phyloP scores from a whole-genome alignment of 192 early-diverging fungal genomes.

The Jimgerdemannia flammicorona region DNA sequence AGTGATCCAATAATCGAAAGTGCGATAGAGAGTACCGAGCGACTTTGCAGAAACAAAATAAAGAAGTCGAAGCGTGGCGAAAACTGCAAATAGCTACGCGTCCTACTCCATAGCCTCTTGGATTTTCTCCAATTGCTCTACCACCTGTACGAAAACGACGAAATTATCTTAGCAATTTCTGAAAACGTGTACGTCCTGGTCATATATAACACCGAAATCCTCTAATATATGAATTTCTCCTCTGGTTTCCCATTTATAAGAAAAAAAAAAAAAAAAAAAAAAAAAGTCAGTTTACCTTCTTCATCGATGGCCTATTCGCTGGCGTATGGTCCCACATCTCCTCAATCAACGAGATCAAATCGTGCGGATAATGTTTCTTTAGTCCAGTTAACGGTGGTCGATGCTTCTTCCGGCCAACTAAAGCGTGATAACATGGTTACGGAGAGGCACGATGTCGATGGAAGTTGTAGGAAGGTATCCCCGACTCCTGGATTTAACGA shows the following conservation, averaged over 20 bases:
- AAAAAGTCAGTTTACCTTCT: slow-evolving; percentile 25
- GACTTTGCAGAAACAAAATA: no score
- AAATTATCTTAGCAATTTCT: not conserved
- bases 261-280: no score
- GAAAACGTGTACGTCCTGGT: not conserved
- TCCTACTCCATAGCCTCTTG: not conserved
- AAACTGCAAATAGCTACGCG: not conserved
- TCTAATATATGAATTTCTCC: no score
- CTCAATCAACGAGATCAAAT: slow-evolving; percentile 43
- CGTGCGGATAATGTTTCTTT: slow-evolving; percentile 39
- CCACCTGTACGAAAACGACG: not conserved
- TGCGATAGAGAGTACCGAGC: no score
- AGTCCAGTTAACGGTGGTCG: slow-evolving; percentile 42
- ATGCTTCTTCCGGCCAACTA: slow-evolving; percentile 43
- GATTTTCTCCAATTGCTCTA: not conserved
- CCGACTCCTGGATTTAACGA: not conserved
- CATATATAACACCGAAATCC: no score
- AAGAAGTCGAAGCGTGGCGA: not conserved
- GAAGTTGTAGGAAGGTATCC: not conserved
- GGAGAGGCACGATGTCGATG: not conserved
- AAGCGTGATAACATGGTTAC: not conserved
- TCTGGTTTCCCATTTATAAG: no score
- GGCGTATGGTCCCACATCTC: slow-evolving; percentile 55
- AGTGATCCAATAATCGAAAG: no score
- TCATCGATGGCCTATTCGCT: slow-evolving; percentile 46